Conservation (phyloP, 345 rosid species). For the Linum tenue region DNA sequence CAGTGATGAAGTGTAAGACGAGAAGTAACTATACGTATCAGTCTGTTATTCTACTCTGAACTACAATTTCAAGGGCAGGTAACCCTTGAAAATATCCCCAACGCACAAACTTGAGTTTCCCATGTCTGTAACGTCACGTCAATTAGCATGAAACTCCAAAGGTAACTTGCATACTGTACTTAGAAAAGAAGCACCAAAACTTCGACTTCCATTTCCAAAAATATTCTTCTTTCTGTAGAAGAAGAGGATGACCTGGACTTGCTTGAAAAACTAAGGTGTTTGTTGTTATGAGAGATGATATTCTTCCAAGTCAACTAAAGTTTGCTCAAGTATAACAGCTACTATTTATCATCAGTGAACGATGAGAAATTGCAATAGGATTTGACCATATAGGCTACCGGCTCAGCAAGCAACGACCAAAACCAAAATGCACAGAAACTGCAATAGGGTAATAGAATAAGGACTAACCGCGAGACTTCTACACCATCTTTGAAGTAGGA, state of each 20-base stretch:
- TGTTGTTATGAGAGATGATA: not conserved
- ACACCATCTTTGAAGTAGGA: conserved; percentile 47
- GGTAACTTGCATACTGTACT: not conserved
- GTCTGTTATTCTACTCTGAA: not conserved
- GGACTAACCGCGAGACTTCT: conserved; percentile 69
- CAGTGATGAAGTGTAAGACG: not conserved
- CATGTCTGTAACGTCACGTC: not conserved
- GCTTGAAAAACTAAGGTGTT: not conserved
- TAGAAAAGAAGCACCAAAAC: no score
- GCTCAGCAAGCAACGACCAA: not conserved
- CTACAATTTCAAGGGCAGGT: not conserved
- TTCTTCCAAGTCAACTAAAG: not conserved
- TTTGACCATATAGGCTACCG: no score
- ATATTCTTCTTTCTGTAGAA: no score
- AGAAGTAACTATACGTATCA: not conserved
- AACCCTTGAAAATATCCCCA: not conserved
- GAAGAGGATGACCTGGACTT: no score
- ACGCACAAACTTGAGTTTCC: not conserved
- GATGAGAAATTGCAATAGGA: no score
- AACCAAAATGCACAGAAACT: not conserved
- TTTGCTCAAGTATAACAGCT: not conserved
- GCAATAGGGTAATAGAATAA: conserved; percentile 7
- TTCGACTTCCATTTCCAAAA: no score
- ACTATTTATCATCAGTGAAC: no score
- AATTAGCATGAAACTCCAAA: not conserved